A percentile compares a stretch with the other conserved stretches of the same genome.
Evolutionary conservation across 83 land plant genomes (phyloP).

Genomic region (Picea abies): DNA sequence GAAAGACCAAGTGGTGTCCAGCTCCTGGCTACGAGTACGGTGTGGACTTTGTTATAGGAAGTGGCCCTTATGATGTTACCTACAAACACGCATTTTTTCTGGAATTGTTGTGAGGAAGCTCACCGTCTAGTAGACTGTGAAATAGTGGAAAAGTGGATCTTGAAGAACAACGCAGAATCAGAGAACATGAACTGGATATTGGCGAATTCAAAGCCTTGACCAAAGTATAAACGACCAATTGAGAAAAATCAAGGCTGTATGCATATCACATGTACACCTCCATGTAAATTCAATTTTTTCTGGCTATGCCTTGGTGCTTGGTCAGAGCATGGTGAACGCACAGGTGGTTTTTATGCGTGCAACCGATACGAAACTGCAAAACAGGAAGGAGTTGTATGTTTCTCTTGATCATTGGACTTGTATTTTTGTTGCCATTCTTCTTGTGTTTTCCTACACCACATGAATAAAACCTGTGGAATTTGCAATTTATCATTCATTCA

Average conservation of each 20-base stretch:
- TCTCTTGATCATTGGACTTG: no score
- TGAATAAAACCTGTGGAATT: no score
- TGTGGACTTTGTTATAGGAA: slow-evolving; percentile 70
- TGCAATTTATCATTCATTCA: no score
- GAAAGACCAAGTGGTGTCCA: slow-evolving; percentile 97
- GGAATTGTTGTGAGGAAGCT: slow-evolving; percentile 98
- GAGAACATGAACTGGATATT: slow-evolving; percentile 99
- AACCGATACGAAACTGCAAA: slow-evolving; percentile 47
- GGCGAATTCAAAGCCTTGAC: no score
- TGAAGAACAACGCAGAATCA: slow-evolving; percentile 94
- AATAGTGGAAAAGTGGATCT: slow-evolving; percentile 91
- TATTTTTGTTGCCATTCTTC: no score
- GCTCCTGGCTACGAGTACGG: slow-evolving; percentile 97
- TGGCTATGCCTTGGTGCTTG: slow-evolving; percentile 50
- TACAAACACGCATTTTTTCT: slow-evolving; percentile 89
- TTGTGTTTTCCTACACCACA: no score
- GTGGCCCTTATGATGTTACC: slow-evolving; percentile 69
- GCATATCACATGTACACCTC: no score
- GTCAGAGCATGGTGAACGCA: slow-evolving; percentile 53
- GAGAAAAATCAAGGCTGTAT: no score
- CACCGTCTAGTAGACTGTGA: slow-evolving; percentile 95
- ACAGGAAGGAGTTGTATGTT: slow-evolving; percentile 46
- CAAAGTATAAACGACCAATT: no score
- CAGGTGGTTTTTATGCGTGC: slow-evolving; percentile 51
- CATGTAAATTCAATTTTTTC: no score